A percentile compares a stretch with the other conserved stretches of the same genome.
phyloP scores from a whole-genome alignment of 202 grass and related monocot genomes.

The Miscanthus sacchariflorus region DNA sequence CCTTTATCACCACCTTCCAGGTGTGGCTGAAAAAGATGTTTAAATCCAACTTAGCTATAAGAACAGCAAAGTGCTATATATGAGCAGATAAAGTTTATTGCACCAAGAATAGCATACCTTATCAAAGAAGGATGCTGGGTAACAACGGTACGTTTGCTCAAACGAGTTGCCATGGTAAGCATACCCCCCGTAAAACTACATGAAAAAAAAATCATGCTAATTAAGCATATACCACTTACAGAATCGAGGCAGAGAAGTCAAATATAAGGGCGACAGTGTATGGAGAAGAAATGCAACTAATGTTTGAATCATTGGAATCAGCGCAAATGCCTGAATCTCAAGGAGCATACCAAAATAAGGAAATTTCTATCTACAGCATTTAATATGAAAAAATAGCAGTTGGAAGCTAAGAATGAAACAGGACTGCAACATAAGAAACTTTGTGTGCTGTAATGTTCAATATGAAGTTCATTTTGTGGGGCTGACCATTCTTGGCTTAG shows the following conservation, averaged over 20 bases:
- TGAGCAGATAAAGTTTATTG: conserved; percentile 27
- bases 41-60: conserved; percentile 33
- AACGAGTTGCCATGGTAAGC: conserved; percentile 65
- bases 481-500: neutral
- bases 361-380: neutral
- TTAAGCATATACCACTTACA: conserved; percentile 14
- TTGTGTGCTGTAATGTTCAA: neutral
- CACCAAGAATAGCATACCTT: conserved; percentile 65
- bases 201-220: neutral
- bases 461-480: neutral
- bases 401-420: conserved; percentile 1
- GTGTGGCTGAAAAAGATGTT: conserved; percentile 64
- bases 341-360: neutral
- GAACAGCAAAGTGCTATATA: conserved; percentile 6
- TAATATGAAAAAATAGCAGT: neutral
- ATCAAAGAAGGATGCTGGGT: conserved; percentile 82
- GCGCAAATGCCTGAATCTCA: neutral
- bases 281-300: conserved; percentile 10
- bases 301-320: neutral
- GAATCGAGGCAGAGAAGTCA: neutral
- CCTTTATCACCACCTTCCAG: conserved; percentile 89
- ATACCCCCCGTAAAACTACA: conserved; percentile 70
- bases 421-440: conserved; percentile 2
- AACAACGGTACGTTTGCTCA: conserved; percentile 77
- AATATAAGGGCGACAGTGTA: neutral